A percentile compares a stretch with the other conserved stretches of the same genome.
Conservation (phyloP, 129 eudicot genomes). For the Chrysanthemum seticuspe region DNA sequence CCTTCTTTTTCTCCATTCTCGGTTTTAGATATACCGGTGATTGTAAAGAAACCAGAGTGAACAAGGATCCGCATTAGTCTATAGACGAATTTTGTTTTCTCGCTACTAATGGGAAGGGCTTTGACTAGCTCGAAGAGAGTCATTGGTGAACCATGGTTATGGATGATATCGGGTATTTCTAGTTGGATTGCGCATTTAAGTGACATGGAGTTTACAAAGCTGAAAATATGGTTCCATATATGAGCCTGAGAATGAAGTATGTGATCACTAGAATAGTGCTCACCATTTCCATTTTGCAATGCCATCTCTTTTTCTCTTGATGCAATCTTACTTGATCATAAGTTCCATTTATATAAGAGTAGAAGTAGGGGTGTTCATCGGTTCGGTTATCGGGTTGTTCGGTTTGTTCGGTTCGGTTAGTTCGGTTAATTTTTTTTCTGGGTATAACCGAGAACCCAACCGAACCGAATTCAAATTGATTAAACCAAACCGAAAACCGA, state of each 20-base stretch:
- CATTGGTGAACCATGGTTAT: too few relatives aligned
- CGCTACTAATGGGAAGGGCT: slow-evolving; percentile 23
- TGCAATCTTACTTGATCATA: too few relatives aligned
- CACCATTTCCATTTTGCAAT: neutral
- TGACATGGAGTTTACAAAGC: slow-evolving; percentile 41
- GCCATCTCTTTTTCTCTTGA: neutral
- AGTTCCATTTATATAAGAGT: too few relatives aligned
- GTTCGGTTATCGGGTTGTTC: too few relatives aligned
- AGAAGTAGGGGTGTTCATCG: too few relatives aligned
- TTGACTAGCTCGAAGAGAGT: too few relatives aligned
- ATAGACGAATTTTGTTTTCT: slow-evolving; percentile 14
- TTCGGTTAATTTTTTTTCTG: too few relatives aligned
- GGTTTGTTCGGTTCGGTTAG: too few relatives aligned
- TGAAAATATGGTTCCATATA: slow-evolving; percentile 37
- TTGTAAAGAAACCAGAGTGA: slow-evolving; percentile 34
- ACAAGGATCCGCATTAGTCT: slow-evolving; percentile 36
- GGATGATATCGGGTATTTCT: slow-evolving; percentile 23
- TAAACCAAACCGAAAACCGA: too few relatives aligned
- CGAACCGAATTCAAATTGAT: too few relatives aligned
- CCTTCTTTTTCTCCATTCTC: slow-evolving; percentile 19
- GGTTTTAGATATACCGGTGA: neutral
- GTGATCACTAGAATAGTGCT: neutral
- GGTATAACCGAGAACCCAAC: too few relatives aligned
- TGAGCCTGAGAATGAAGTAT: slow-evolving; percentile 42
- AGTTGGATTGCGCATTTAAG: slow-evolving; percentile 40